Evolutionary conservation across 495 filamentous ascomycete genomes (phyloP).

Genomic region (Viridothelium virens): DNA sequence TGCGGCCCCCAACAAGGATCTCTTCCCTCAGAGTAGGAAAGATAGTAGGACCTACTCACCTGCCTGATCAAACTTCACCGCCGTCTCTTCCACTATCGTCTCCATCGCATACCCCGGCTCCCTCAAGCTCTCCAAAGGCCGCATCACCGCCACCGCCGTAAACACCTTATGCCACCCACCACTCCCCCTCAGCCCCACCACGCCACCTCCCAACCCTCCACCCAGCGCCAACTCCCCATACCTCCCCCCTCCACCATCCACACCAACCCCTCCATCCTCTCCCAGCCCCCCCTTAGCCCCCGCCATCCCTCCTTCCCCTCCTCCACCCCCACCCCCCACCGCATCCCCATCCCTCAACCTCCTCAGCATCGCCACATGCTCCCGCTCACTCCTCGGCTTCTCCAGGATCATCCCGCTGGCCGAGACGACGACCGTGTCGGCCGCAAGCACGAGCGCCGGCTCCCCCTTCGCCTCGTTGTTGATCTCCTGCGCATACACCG

Average conservation of each 20-base stretch:
- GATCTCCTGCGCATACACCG: constrained; percentile 66
- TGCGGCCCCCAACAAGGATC: too few species aligned
- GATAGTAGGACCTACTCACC: constrained; percentile 18
- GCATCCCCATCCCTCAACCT: constrained; percentile 60
- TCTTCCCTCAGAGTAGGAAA: not conserved
- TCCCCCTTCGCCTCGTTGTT: constrained; percentile 54
- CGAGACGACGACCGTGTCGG: constrained; percentile 84
- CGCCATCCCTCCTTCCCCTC: not conserved
- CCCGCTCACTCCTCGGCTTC: constrained; percentile 73
- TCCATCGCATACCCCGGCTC: constrained; percentile 82
- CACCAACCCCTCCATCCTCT: not conserved
- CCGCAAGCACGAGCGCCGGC: constrained; percentile 77
- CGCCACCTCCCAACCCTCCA: not conserved
- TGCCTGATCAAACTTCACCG: constrained; percentile 65
- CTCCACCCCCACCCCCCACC: not conserved
- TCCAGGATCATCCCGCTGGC: constrained; percentile 70
- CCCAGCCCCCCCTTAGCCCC: not conserved
- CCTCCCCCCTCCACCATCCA: not conserved
- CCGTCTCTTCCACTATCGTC: constrained; percentile 76
- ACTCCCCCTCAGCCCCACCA: constrained; percentile 19
- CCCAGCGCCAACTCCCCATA: not conserved
- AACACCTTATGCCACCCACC: constrained; percentile 61
- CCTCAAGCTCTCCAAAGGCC: constrained; percentile 64
- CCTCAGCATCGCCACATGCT: constrained; percentile 76
- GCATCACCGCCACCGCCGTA: constrained; percentile 73